A percentile compares a stretch with the other conserved stretches of the same genome.
Evolutionary conservation across 1,284 basidiomycete genomes (phyloP).

Genomic region (Cutaneotrichosporon spelunceum): DNA sequence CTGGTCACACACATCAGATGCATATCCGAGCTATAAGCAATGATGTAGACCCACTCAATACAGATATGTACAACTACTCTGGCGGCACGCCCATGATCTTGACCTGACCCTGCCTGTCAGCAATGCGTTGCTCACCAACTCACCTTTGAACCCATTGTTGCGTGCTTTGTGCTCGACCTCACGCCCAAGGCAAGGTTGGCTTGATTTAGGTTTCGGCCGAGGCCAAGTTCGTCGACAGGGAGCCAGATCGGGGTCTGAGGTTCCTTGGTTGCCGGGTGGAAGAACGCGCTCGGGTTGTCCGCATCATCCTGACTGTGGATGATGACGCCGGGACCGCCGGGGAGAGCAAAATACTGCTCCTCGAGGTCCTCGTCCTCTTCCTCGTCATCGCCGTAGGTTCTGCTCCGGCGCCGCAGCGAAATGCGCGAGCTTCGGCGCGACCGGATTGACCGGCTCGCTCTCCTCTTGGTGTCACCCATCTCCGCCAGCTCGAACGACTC

Average conservation of each 20-base stretch:
- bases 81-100: constrained; percentile 10
- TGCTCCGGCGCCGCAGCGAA: background rate
- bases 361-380: constrained; percentile 24
- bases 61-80: constrained; percentile 3
- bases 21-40: background rate
- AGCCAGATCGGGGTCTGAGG: constrained; percentile 78
- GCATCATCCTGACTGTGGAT: constrained; percentile 19
- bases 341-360: constrained; percentile 41
- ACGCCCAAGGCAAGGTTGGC: constrained; percentile 62
- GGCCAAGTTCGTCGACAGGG: constrained; percentile 65
- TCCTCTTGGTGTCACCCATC: constrained; percentile 4
- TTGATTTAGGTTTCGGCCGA: constrained; percentile 63
- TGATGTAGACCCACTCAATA: background rate
- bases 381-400: constrained; percentile 1
- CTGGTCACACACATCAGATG: background rate
- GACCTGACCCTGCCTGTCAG: constrained; percentile 8
- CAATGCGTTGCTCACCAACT: constrained; percentile 12
- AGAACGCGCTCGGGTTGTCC: constrained; percentile 57
- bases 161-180: constrained; percentile 58
- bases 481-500: constrained; percentile 13
- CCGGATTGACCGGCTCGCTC: background rate
- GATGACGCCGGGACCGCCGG: constrained; percentile 44
- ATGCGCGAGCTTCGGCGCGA: background rate
- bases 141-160: constrained; percentile 61
- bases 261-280: constrained; percentile 72